These are phyloP conservation scores for Thuidium tamariscinum DNA, from an alignment of 225 moss, liverwort and hornwort species.

Conservation along the genomic window DNA sequence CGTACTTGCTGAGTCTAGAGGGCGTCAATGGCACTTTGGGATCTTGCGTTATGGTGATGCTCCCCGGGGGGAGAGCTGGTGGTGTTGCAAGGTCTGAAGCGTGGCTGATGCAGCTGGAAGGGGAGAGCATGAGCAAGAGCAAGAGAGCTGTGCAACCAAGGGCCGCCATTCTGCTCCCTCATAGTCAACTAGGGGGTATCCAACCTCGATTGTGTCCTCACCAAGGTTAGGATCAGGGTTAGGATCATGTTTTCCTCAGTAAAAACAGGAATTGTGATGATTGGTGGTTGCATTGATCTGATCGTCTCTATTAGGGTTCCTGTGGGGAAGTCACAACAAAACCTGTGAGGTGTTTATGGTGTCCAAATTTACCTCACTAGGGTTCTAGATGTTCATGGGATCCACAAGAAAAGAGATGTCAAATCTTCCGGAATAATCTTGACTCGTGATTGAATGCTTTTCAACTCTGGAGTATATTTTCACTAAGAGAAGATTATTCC, in stretches of 20 bases:
- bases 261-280: background rate
- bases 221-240: background rate
- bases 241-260: background rate
- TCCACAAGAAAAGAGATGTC: background rate
- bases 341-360: background rate
- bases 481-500: background rate
- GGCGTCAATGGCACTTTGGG: background rate
- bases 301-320: background rate
- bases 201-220: background rate
- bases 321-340: too few relatives aligned
- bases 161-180: slow-evolving; percentile 75
- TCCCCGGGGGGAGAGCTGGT: background rate
- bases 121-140: slow-evolving; percentile 4
- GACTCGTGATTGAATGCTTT: background rate
- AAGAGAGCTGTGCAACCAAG: slow-evolving; percentile 26
- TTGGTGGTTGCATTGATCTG: background rate
- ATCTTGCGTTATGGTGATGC: background rate
- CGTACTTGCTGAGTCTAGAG: background rate
- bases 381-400: background rate
- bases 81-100: background rate
- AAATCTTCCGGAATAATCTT: background rate
- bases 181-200: slow-evolving; percentile 25
- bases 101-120: background rate
- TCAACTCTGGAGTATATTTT: background rate
- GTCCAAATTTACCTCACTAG: background rate